A percentile compares a stretch with the other conserved stretches of the same genome.
Conservation (phyloP, 768 basidiomycete genomes). For the Tephrocybe sp. region DNA sequence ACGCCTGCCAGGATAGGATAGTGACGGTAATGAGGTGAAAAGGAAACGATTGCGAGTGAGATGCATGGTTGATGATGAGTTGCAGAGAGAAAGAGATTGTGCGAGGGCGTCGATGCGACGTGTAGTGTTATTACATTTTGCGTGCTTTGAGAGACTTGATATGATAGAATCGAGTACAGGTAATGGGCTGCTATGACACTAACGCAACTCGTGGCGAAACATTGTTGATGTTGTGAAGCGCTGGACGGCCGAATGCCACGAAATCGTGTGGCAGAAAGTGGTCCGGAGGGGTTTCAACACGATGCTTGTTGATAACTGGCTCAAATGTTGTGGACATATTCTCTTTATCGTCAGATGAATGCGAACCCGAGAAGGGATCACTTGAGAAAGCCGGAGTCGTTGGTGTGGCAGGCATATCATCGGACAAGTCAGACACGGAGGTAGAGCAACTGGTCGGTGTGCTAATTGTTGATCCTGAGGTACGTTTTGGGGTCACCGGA, state of each 20-base stretch:
- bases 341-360: slow-evolving; percentile 77
- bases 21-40: slow-evolving; percentile 36
- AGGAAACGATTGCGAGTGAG: slow-evolving; percentile 65
- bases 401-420: slow-evolving; percentile 84
- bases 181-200: slow-evolving; percentile 52
- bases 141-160: slow-evolving; percentile 50
- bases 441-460: slow-evolving; percentile 79
- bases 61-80: slow-evolving; percentile 63
- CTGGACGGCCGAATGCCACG: slow-evolving; percentile 75
- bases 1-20: slow-evolving; percentile 49
- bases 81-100: slow-evolving; percentile 64
- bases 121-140: slow-evolving; percentile 87
- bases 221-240: slow-evolving; percentile 76
- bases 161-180: slow-evolving; percentile 36
- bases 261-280: slow-evolving; percentile 83
- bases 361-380: slow-evolving; percentile 48
- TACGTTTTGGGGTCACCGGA: slow-evolving; percentile 68
- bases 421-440: slow-evolving; percentile 71
- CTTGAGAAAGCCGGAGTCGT: slow-evolving; percentile 69
- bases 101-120: slow-evolving; percentile 59
- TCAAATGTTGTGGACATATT: slow-evolving; percentile 72
- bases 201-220: slow-evolving; percentile 59
- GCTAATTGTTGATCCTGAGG: slow-evolving; percentile 54
- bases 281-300: slow-evolving; percentile 66
- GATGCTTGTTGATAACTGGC: slow-evolving; percentile 70